Evolutionary conservation across 305 asterid species (phyloP).

Genomic region (Striga hermonthica): DNA sequence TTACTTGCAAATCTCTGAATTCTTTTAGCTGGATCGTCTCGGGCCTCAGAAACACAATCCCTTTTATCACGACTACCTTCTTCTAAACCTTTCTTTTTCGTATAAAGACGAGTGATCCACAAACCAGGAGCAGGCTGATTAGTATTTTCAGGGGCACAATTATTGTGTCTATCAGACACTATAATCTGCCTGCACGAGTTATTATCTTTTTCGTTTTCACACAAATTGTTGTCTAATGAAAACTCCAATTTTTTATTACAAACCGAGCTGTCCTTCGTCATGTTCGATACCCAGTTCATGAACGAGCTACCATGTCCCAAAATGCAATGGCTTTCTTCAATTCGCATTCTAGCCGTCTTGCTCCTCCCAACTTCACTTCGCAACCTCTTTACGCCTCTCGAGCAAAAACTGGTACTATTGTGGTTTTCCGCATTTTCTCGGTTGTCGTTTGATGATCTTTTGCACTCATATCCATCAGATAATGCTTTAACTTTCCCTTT

Average conservation of each 20-base stretch:
- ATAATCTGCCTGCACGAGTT: slow-evolving; percentile 35
- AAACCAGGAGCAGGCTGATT: slow-evolving; percentile 41
- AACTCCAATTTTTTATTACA: slow-evolving; percentile 35
- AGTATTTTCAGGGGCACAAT: slow-evolving; percentile 32
- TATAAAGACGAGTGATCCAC: slow-evolving; percentile 66
- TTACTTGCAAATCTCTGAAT: not conserved
- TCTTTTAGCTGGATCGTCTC: slow-evolving; percentile 37
- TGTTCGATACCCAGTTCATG: slow-evolving; percentile 70
- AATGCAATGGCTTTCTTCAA: slow-evolving; percentile 33
- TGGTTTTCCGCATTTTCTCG: slow-evolving; percentile 71
- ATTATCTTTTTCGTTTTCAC: slow-evolving; percentile 25
- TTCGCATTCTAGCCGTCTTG: slow-evolving; percentile 49
- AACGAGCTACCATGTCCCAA: slow-evolving; percentile 55
- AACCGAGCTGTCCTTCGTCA: slow-evolving; percentile 61
- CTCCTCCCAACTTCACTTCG: slow-evolving; percentile 37
- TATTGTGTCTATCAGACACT: slow-evolving; percentile 30
- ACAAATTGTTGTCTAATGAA: slow-evolving; percentile 26
- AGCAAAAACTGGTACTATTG: slow-evolving; percentile 44
- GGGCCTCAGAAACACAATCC: not conserved
- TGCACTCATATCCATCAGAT: slow-evolving; percentile 25
- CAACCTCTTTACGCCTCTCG: slow-evolving; percentile 42
- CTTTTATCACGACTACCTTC: slow-evolving; percentile 23
- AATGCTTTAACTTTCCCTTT: slow-evolving; percentile 43
- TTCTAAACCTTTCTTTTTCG: slow-evolving; percentile 29
- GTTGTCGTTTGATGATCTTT: slow-evolving; percentile 46